Evolutionary conservation across 2,329 filamentous ascomycete species (phyloP), one percentile per base, ranked within the genome.

Genomic region (Ophiostoma ulmi): DNA sequence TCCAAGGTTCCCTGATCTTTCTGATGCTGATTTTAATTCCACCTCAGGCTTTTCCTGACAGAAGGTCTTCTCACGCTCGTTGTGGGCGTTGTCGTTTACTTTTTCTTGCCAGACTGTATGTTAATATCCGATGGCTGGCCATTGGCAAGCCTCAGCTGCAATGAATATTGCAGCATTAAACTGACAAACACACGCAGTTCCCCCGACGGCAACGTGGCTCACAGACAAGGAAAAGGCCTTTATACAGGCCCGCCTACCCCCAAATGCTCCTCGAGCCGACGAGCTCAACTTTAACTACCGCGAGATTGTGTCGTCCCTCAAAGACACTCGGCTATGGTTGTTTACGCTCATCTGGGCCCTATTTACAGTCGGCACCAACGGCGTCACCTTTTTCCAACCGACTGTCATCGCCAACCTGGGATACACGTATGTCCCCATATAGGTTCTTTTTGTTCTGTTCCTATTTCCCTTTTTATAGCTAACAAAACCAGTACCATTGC

Each of bases 91-190:
- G 75, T 80, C 5, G 80, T 86, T 14, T 86, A 83, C 77, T 86
- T 87, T 69, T 70, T 84, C 0, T 78, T 88, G 0, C 85, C 85
- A 0, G 84, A 87, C 73, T 86, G 82, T 84, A 75, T 73, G 79
- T 70, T n/a, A 20, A 48, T 48, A 48, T 48, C 2, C 7, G 6
- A 13, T 10, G 44, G 22, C 22, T 1, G 20, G n/a, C 20, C n/a
- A 22, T 52, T 38, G 7, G 31, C 41, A n/a, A 10, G 11, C 8
- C 6, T 38, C 41, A 35, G 55, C 48, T 26, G 10, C 31, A 8
- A 13, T 22, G 38, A 69, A 17, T 52, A 82, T 52, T 6, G 55
- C 22, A 61, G 55, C 7, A 61, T 31, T 10, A 11, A 63, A 64
- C 58, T 64, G 31, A 64, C 58, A 64, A 36, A 5, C 52, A 58